Evolutionary conservation across 2,329 filamentous ascomycete species (phyloP).

Genomic region (Fusarium tupiense): DNA sequence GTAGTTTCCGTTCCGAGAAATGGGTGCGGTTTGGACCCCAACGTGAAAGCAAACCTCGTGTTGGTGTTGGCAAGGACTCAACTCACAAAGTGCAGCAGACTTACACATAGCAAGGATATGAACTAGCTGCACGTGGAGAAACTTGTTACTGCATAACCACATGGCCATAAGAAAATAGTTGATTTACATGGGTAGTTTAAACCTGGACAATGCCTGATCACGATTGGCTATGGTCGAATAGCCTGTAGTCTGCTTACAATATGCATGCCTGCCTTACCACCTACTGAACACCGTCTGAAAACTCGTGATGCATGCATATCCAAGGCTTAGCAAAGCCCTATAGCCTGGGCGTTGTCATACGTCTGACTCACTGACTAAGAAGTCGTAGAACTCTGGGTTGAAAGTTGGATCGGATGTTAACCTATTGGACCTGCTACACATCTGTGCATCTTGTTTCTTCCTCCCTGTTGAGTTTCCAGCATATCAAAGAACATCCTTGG

Average conservation of each 20-base stretch:
- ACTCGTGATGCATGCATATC: conserved; percentile 5
- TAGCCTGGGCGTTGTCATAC: not conserved
- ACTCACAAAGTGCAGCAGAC: not conserved
- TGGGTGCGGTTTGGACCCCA: not conserved
- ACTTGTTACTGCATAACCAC: conserved; percentile 1
- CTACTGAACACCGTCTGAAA: not conserved
- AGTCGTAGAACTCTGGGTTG: not conserved
- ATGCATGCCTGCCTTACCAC: not conserved
- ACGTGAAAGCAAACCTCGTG: not conserved
- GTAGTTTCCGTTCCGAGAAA: conserved; percentile 28
- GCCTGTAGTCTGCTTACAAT: not conserved
- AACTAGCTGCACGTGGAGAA: conserved; percentile 1
- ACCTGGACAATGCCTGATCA: not conserved
- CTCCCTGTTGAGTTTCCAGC: not conserved
- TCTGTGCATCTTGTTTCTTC: not conserved
- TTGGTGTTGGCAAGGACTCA: not conserved
- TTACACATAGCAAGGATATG: not conserved
- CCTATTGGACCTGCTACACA: not conserved
- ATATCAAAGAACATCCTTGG: not conserved
- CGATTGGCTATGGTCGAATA: not conserved
- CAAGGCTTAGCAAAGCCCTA: not conserved
- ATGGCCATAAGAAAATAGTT: not conserved
- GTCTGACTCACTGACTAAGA: not conserved
- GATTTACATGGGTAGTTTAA: not conserved
- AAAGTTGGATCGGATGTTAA: not conserved